Percentiles rank a stretch among this genome's conserved stretches.
phyloP scores from a whole-genome alignment of 1,139 yeast species.

The Candida sp. region DNA sequence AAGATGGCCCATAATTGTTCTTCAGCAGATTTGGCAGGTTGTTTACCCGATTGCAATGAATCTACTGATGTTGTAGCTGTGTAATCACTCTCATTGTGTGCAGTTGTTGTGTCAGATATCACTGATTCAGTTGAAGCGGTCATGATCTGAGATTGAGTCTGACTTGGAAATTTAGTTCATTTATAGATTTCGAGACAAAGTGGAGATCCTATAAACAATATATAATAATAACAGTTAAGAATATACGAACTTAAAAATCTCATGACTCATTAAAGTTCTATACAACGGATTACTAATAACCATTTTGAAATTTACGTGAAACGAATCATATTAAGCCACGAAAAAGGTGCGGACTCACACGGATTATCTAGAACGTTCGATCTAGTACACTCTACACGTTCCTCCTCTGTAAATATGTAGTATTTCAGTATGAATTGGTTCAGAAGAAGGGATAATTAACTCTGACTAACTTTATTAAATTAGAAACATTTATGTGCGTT shows the following conservation, averaged over 20 bases:
- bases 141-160: background rate
- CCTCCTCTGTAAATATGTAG: too few relatives aligned
- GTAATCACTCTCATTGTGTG: background rate
- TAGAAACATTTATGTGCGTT: too few relatives aligned
- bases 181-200: background rate
- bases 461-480: too few relatives aligned
- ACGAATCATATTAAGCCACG: too few relatives aligned
- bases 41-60: background rate
- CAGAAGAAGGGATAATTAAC: too few relatives aligned
- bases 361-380: too few relatives aligned
- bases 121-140: background rate
- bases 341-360: too few relatives aligned
- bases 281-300: background rate
- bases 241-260: background rate
- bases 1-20: constrained; percentile 18
- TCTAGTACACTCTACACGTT: too few relatives aligned
- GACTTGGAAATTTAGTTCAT: background rate
- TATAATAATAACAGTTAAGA: background rate
- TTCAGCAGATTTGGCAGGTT: constrained; percentile 1
- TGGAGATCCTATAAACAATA: background rate
- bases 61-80: background rate
- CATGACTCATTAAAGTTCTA: background rate
- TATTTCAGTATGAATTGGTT: too few relatives aligned
- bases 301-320: too few relatives aligned
- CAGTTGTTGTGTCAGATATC: background rate